Conservation (phyloP, 2,329 filamentous ascomycete genomes). For the Acrodontium crateriforme region DNA sequence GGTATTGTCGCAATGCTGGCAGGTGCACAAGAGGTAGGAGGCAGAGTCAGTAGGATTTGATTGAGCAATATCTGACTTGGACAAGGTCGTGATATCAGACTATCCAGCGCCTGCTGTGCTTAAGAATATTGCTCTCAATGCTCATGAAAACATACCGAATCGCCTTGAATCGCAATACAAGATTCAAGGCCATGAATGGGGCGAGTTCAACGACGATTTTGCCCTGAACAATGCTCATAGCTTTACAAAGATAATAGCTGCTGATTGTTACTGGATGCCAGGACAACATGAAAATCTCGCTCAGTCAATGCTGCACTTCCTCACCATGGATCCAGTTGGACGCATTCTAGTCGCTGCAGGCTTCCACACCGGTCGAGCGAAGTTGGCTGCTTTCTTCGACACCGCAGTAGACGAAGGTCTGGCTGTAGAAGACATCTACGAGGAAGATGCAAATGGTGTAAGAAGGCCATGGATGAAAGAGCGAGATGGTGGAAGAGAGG, state of each 20-base stretch:
- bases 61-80: not conserved
- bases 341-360: conserved; percentile 53
- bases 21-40: conserved; percentile 30
- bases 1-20: conserved; percentile 33
- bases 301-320: conserved; percentile 48
- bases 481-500: conserved; percentile 46
- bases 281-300: conserved; percentile 55
- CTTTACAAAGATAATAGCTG: conserved; percentile 52
- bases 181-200: conserved; percentile 53
- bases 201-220: conserved; percentile 34
- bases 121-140: conserved; percentile 44
- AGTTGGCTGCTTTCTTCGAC: conserved; percentile 54
- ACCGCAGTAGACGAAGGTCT: conserved; percentile 38
- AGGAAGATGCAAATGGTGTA: conserved; percentile 51
- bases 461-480: conserved; percentile 45
- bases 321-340: conserved; percentile 32
- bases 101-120: conserved; percentile 52
- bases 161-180: conserved; percentile 24
- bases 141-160: conserved; percentile 36
- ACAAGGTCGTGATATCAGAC: conserved; percentile 47
- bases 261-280: conserved; percentile 65
- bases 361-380: conserved; percentile 56
- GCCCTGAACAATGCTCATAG: conserved; percentile 22
- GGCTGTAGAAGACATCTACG: conserved; percentile 51
- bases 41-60: too few relatives aligned